phyloP scores from a whole-genome alignment of 2,329 filamentous ascomycete species.

The Sodiomyces alkalinus region DNA sequence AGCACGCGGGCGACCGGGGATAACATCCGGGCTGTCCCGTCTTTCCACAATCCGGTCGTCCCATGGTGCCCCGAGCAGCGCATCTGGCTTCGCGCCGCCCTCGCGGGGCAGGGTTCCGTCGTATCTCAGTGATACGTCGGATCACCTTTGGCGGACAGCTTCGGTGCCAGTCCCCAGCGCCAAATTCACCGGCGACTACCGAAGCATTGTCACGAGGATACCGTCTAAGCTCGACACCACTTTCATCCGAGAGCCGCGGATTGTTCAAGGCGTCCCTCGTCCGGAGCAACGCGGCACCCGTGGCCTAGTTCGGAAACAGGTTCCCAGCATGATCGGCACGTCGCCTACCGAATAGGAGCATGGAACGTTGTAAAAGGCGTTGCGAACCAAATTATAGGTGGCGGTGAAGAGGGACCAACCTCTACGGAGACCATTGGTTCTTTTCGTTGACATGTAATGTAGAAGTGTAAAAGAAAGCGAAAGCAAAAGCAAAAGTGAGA shows the following conservation, averaged over 20 bases:
- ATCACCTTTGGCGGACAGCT: conserved; percentile 66
- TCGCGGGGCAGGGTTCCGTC: conserved; percentile 28
- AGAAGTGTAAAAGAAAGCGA: no score
- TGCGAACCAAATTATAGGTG: no score
- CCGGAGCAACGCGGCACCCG: conserved; percentile 35
- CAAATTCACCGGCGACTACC: conserved; percentile 49
- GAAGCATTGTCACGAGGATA: conserved; percentile 44
- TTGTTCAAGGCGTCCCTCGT: conserved; percentile 74
- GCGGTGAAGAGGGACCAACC: no score
- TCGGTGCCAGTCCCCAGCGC: conserved; percentile 44
- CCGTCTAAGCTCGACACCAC: conserved; percentile 73
- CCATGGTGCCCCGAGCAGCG: conserved; percentile 30
- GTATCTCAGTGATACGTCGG: conserved; percentile 57
- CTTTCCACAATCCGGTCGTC: conserved; percentile 44
- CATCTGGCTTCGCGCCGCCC: conserved; percentile 20
- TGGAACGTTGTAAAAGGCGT: no score
- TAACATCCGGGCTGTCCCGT: conserved; percentile 49
- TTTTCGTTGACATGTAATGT: no score
- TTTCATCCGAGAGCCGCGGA: conserved; percentile 82
- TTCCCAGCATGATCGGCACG: conserved; percentile 30
- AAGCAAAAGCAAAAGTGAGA: no score
- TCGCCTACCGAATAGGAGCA: conserved; percentile 14
- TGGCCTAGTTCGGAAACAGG: conserved; percentile 40
- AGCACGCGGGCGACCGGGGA: conserved; percentile 45
- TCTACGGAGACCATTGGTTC: no score